These are phyloP conservation scores for Neurospora discreta DNA, from an alignment of 495 filamentous ascomycete genomes.

Conservation along the genomic window DNA sequence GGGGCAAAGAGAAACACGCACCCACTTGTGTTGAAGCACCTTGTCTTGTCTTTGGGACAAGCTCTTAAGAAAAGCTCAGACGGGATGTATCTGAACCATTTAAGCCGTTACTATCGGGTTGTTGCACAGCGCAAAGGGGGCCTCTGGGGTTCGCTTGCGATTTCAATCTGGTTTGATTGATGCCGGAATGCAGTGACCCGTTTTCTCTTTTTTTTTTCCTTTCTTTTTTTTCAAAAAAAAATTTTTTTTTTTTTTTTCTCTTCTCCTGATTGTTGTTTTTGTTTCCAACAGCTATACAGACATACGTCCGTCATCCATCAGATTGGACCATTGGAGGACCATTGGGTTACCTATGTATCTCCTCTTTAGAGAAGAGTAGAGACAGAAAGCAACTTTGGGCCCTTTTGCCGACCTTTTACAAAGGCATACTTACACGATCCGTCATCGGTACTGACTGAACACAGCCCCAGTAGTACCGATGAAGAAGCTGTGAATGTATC, in stretches of 20 bases:
- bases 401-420: background rate
- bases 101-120: background rate
- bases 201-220: background rate
- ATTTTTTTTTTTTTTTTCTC: too few species aligned
- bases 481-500: background rate
- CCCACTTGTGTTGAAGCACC: background rate
- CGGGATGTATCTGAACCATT: background rate
- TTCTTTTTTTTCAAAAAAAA: background rate
- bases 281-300: background rate
- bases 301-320: background rate
- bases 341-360: background rate
- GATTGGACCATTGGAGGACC: background rate
- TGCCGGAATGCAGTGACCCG: background rate
- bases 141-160: background rate
- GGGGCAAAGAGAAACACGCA: background rate
- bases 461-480: background rate
- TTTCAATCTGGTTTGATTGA: background rate
- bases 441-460: background rate
- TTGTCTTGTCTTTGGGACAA: background rate
- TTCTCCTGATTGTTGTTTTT: too few species aligned
- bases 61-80: background rate
- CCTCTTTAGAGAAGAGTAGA: background rate
- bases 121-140: background rate
- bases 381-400: background rate
- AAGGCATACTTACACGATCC: too few species aligned